phyloP scores from a whole-genome alignment of 306 rosid genomes.

The Comarum palustre region DNA sequence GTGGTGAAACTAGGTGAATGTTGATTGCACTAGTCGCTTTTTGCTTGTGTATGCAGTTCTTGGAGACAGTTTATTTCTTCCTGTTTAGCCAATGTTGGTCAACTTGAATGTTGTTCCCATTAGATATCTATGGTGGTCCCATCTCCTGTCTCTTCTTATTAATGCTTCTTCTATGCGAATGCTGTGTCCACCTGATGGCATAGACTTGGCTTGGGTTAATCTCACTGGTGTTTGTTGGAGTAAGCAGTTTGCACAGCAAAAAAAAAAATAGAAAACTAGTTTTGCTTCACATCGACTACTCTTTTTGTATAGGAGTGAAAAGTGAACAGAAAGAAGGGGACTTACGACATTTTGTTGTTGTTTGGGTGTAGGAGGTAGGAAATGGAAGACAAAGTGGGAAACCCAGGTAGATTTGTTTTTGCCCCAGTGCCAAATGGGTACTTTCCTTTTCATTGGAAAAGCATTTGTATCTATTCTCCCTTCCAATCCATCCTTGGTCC shows the following conservation, averaged over 20 bases:
- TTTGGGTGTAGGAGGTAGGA: background rate
- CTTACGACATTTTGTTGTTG: background rate
- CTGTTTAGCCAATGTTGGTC: too few species aligned
- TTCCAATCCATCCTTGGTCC: background rate
- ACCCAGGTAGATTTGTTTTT: too few species aligned
- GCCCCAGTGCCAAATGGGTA: background rate
- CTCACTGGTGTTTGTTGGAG: background rate
- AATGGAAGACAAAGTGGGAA: background rate
- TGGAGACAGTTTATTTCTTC: too few species aligned
- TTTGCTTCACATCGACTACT: too few species aligned
- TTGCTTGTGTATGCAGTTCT: background rate
- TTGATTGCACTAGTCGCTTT: background rate
- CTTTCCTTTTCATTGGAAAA: background rate
- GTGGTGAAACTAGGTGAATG: background rate
- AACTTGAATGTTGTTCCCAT: background rate
- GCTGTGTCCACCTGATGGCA: background rate
- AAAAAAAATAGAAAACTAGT: background rate
- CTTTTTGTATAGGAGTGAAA: too few species aligned
- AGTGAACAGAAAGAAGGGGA: background rate
- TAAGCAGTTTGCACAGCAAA: background rate
- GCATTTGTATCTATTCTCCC: background rate
- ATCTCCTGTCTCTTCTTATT: background rate
- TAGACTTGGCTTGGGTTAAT: background rate
- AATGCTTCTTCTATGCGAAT: background rate
- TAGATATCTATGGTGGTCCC: background rate